Evolutionary conservation across 768 basidiomycete species (phyloP), one percentile per base, ranked within the genome.

Genomic region (Leucocoprinus birnbaumii): DNA sequence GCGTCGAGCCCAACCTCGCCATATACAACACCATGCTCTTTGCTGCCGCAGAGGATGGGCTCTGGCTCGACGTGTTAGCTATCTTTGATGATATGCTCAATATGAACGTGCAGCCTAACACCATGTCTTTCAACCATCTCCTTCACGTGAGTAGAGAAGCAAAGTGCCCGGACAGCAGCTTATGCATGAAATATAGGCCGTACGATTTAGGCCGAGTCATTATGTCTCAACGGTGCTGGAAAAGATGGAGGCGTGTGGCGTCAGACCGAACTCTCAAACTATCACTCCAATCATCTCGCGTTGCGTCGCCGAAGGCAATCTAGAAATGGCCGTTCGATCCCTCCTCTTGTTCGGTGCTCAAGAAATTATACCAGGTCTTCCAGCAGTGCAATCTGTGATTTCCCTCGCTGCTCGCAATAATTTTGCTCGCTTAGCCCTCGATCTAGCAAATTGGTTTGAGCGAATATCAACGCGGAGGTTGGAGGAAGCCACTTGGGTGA

Each of bases 81-180:
- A 76, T 87, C 51, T 68, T 87, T 25, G 84, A 87, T 34, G 87
- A 91, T 64, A 89, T 91, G 86, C 49, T 74, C 31, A 65, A 73
- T 16, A 59, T 75, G 41, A 78, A 76, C 2, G 57, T 91, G 19
- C 56, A 66, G 43, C 85, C 82, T 3, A 73, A 80, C 52, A 60
- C 70, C 4, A 69, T 76, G 37, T 76, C 81, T 8, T 85, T 86
- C 65, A 80, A 87, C 43, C 70, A 76, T 41, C 72, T 92, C 22
- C 66, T 92, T 46, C 69, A 79, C 62, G 90, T 89, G 64, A 62
- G 61, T 52, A 34, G 69, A 2, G n/a, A 21, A 47, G 44, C 25
- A 49, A 3, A 19, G 45, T 21, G n/a, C 55, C 27, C 18, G n/a
- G 22, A 58, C 21, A 13, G 22, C 42, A 21, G 37, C 31, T 46